These are phyloP conservation scores for Diaporthe citriasiana DNA, from an alignment of 2,329 filamentous ascomycete species.

Conservation along the genomic window DNA sequence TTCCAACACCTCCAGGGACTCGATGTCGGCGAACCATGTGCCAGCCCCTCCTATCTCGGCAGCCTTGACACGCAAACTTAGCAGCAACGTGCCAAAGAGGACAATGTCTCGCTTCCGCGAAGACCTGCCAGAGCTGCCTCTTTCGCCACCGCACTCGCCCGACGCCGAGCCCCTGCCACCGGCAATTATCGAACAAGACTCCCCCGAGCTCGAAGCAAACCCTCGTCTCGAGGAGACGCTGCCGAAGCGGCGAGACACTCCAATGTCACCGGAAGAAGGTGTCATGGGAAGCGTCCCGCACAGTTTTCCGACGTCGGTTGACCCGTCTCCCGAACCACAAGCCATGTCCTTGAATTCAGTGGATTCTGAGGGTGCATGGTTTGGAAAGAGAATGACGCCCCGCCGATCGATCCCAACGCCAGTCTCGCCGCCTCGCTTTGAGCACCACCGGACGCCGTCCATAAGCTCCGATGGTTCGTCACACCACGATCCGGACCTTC, in stretches of 20 bases:
- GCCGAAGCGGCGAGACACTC: slow-evolving; percentile 46
- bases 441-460: slow-evolving; percentile 54
- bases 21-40: slow-evolving; percentile 70
- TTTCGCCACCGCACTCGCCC: slow-evolving; percentile 89
- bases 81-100: slow-evolving; percentile 73
- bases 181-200: slow-evolving; percentile 46
- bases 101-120: slow-evolving; percentile 94
- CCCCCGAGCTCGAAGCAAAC: slow-evolving; percentile 41
- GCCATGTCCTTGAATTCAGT: slow-evolving; percentile 93
- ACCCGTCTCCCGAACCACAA: slow-evolving; percentile 71
- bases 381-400: slow-evolving; percentile 61
- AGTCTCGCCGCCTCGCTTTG: slow-evolving; percentile 49
- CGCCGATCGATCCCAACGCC: slow-evolving; percentile 56
- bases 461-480: slow-evolving; percentile 46
- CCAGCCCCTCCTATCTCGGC: slow-evolving; percentile 49
- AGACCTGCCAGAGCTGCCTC: slow-evolving; percentile 87
- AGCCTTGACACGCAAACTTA: slow-evolving; percentile 51
- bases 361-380: slow-evolving; percentile 96
- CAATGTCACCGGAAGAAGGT: slow-evolving; percentile 42
- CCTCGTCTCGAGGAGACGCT: slow-evolving; percentile 49
- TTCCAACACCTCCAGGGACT: slow-evolving; percentile 91
- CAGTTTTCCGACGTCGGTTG: slow-evolving; percentile 46
- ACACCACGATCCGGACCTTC: slow-evolving; percentile 65
- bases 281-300: slow-evolving; percentile 14
- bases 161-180: slow-evolving; percentile 65